phyloP scores from a whole-genome alignment of 2,329 filamentous ascomycete species.

The Chaetomium globosum region DNA sequence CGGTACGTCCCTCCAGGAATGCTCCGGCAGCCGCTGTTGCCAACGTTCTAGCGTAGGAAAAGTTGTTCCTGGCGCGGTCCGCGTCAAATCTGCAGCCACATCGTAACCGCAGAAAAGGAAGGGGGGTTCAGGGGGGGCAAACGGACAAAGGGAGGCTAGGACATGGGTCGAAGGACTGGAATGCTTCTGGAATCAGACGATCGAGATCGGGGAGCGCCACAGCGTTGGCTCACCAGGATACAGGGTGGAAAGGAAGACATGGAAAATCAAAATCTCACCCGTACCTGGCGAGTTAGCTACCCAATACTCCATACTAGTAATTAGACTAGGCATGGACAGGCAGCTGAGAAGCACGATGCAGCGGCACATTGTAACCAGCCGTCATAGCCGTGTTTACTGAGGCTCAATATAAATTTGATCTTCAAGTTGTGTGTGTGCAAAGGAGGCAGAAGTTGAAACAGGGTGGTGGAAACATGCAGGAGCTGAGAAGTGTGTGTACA shows the following conservation, averaged over 20 bases:
- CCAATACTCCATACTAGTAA: no score
- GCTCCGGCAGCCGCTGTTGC: conserved; percentile 19
- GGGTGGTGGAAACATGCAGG: background rate
- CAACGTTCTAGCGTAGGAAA: conserved; percentile 11
- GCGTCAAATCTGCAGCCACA: conserved; percentile 19
- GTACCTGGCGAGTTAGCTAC: background rate
- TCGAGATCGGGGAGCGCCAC: conserved; percentile 1
- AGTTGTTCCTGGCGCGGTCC: conserved; percentile 9
- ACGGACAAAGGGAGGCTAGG: conserved; percentile 25
- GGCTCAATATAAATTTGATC: background rate
- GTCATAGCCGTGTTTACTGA: background rate
- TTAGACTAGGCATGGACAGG: no score
- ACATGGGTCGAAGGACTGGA: background rate
- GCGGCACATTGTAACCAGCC: background rate
- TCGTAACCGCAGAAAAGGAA: background rate
- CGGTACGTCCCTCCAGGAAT: conserved; percentile 10
- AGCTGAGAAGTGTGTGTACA: background rate
- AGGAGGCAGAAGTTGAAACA: background rate
- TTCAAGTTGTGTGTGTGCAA: background rate
- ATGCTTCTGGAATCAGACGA: conserved; percentile 25
- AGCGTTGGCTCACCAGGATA: background rate
- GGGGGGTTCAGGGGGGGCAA: conserved; percentile 2
- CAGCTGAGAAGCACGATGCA: background rate
- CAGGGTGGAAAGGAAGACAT: background rate
- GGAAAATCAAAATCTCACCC: background rate